phyloP scores from a whole-genome alignment of 768 basidiomycete genomes.

The Kwoniella dejecticola region DNA sequence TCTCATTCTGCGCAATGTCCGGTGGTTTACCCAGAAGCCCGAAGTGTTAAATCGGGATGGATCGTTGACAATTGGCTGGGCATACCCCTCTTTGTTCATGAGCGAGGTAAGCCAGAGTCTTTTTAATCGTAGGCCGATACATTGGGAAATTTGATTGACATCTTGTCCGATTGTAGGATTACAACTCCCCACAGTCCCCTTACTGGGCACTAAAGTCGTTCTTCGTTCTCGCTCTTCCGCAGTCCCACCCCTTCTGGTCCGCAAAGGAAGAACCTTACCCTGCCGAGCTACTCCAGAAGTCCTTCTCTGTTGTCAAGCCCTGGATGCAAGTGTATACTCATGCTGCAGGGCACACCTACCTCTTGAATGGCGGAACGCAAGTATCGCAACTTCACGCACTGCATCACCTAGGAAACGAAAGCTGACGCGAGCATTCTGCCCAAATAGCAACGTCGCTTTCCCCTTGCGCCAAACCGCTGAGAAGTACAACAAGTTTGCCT shows the following conservation, averaged over 20 bases:
- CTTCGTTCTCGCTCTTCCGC: constrained; percentile 66
- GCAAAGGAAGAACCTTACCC: constrained; percentile 69
- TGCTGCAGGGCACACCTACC: constrained; percentile 61
- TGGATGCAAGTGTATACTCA: constrained; percentile 42
- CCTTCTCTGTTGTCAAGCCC: constrained; percentile 21
- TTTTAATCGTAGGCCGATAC: neutral
- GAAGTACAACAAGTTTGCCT: constrained; percentile 77
- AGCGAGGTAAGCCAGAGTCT: constrained; percentile 63
- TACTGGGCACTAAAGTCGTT: constrained; percentile 84
- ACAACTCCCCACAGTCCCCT: constrained; percentile 61
- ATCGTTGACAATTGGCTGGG: constrained; percentile 70
- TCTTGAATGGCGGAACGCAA: constrained; percentile 68
- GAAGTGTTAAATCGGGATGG: constrained; percentile 64
- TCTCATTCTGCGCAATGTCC: constrained; percentile 69
- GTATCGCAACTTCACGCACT: too few relatives aligned
- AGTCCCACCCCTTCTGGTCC: constrained; percentile 72
- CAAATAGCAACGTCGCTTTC: constrained; percentile 17
- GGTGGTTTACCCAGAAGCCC: constrained; percentile 68
- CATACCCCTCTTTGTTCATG: constrained; percentile 72
- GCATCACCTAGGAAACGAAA: too few relatives aligned
- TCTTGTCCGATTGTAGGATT: constrained; percentile 62
- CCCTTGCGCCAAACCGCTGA: constrained; percentile 53
- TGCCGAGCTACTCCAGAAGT: constrained; percentile 54
- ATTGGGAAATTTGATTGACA: constrained; percentile 57
- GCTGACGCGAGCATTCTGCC: too few relatives aligned